Base-by-base conservation (phyloP, 345 rosid species). In the Lepidium didymum region DNA sequence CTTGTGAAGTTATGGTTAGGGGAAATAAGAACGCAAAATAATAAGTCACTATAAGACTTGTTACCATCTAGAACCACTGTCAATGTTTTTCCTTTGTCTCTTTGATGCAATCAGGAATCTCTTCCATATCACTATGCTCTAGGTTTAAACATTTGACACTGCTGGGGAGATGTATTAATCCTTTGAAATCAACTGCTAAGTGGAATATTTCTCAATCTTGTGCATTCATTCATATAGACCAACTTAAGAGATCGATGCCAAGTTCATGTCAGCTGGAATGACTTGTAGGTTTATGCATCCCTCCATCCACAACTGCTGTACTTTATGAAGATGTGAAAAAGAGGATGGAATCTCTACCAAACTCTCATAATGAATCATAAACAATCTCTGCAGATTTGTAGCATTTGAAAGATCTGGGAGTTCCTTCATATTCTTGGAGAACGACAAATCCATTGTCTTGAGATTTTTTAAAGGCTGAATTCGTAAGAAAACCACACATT, bases 331-430 rank as follows among this genome's bases (percentile, higher is more conserved):
- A 15, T 70, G 9, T 16, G 35, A 36, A 34, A 8, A 21, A 2
- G 68, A 59, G 1, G 41, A 19, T 19, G 21, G 21, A 19, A 19
- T 19, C 21, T 19, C 21, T 19, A 19, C 21, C 21, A 19, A 19
- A 19, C 21, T 19, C 21, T 19, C 21, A 19, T 2, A 19, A 19
- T 19, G 2, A 19, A 1, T 19, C 21, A 19, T 1, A 19, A 1
- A 1, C 21, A 19, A 19, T 1, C 2, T 1, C 21, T 19, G 1
- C 21, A 19, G 21, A 19, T 19, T 19, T 19, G 21, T 19, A 19
- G 21, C 21, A 19, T 19, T 19, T 1, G 21, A 19, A 19, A 74
- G 68, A 53, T 79, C 60, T 4, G 78, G 68, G 50, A 77, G 52
- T 54, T 34, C 54, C 6, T 23, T 62, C 50, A 81, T 37, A 16